Evolutionary conservation across 768 basidiomycete genomes (phyloP), one percentile per base, ranked within the genome.

Genomic region (Mycena olivaceomarginata): DNA sequence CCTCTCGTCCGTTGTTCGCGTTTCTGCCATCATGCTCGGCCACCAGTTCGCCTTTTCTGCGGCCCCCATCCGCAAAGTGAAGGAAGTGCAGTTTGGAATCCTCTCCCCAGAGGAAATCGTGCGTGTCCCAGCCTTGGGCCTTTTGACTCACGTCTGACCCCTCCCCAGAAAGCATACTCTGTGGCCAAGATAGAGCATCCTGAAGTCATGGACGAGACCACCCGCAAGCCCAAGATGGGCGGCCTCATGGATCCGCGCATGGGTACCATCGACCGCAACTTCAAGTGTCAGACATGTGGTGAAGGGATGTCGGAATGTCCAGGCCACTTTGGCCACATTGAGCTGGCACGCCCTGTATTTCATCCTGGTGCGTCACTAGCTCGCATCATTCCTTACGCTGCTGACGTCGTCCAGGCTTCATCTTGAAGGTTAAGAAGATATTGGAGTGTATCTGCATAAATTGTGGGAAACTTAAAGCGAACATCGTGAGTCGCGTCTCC

Each of bases 281-380:
- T 98, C 89, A 99, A 99, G 89, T 99, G 98, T 85, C 97, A 99
- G 89, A 99, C 98, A 40, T 99, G 98, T 85, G 98, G 97, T 80
- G 98, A 99, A 91, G 98, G 98, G n/a, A 99, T 99, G 98, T 94
- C 97, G 20, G 98, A 99, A 85, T 99, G 98, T 88, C 98, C 98
- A 39, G 98, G 98, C 67, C 98, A 99, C 86, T 99, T 99, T 88
- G 98, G 98, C 71, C 98, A 99, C 85, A 97, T 99, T 82, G 98
- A 99, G 87, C 89, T 99, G 82, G 97, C 97, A 59, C 91, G 97
- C 81, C 97, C 98, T n/a, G 97, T 98, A 45, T 99, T 97, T 83
- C 98, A 99, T 86, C 95, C 97, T 86, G 97, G 97, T 96, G 86
- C 78, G 94, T 90, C 37, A 12, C 37, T 10, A 70, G 46, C 51